phyloP scores from a whole-genome alignment of 2,329 filamentous ascomycete genomes.

The Raffaelea arxii region DNA sequence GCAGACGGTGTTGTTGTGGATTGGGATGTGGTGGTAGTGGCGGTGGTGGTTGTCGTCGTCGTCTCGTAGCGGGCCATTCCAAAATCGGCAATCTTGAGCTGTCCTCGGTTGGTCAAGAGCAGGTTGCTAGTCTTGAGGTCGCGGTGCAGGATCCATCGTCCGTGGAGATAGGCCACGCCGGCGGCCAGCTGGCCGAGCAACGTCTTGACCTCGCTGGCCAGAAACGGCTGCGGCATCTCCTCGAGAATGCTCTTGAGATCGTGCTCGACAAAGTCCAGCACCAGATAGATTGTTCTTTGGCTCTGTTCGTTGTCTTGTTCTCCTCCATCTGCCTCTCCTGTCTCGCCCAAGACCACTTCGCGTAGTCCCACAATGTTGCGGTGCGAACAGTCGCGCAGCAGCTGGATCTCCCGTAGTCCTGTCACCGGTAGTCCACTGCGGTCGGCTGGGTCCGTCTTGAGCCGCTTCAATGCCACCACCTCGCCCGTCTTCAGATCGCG shows the following conservation, averaged over 20 bases:
- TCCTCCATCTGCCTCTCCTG: slow-evolving; percentile 40
- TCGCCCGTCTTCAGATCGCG: slow-evolving; percentile 62
- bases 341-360: slow-evolving; percentile 73
- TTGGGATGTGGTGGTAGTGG: background rate
- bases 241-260: slow-evolving; percentile 89
- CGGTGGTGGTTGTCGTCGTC: slow-evolving; percentile 48
- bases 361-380: slow-evolving; percentile 71
- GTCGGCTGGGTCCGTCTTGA: slow-evolving; percentile 79
- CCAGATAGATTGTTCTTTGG: slow-evolving; percentile 89
- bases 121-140: slow-evolving; percentile 93
- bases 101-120: slow-evolving; percentile 87
- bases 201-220: slow-evolving; percentile 86
- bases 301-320: no score
- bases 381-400: slow-evolving; percentile 70
- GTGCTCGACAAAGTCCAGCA: slow-evolving; percentile 96
- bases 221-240: slow-evolving; percentile 89
- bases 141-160: slow-evolving; percentile 83
- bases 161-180: slow-evolving; percentile 78
- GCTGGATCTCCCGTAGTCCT: slow-evolving; percentile 87
- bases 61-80: slow-evolving; percentile 77
- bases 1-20: slow-evolving; percentile 35
- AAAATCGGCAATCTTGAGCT: slow-evolving; percentile 94
- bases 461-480: slow-evolving; percentile 83
- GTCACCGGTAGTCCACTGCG: slow-evolving; percentile 75
- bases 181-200: slow-evolving; percentile 73